Evolutionary conservation across 129 eudicot species (phyloP).

Genomic region (Flaveria ramosissima): DNA sequence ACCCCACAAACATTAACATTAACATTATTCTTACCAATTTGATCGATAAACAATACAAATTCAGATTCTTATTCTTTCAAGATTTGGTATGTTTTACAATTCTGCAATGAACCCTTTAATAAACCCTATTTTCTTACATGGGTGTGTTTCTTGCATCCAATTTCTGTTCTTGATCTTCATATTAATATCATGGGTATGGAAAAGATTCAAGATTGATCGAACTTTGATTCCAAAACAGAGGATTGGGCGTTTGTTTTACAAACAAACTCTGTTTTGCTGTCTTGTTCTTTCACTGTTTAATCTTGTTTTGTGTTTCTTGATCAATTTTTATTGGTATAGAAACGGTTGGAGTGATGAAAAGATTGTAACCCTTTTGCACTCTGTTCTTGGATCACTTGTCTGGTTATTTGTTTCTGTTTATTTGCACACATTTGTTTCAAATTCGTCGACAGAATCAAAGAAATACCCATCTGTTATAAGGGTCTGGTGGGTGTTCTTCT

Average conservation of each 20-base stretch:
- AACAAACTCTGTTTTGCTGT: conserved; percentile 44
- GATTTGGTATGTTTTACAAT: conserved; percentile 13
- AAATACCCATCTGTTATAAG: conserved; percentile 66
- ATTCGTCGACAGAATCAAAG: conserved; percentile 13
- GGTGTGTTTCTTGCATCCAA: conserved; percentile 41
- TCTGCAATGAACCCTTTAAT: conserved; percentile 27
- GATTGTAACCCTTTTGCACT: conserved; percentile 52
- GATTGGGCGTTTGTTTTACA: conserved; percentile 38
- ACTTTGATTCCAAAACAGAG: conserved; percentile 33
- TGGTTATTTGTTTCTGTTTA: conserved; percentile 58
- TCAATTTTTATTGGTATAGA: conserved; percentile 65
- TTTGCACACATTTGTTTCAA: conserved; percentile 38
- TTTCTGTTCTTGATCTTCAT: conserved; percentile 41
- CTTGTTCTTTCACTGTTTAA: conserved; percentile 48
- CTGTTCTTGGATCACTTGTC: conserved; percentile 45
- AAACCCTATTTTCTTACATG: conserved; percentile 48
- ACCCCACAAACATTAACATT: conserved; percentile 21
- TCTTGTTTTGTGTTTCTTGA: conserved; percentile 52
- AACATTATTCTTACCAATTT: not conserved
- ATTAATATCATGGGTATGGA: conserved; percentile 28
- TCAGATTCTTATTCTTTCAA: not conserved
- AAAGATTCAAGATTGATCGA: conserved; percentile 28
- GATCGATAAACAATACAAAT: not conserved
- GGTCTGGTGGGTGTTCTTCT: conserved; percentile 72
- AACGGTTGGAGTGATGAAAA: conserved; percentile 80